Evolutionary conservation across 345 rosid species (phyloP).

Genomic region (Cardiospermum halicacabum): DNA sequence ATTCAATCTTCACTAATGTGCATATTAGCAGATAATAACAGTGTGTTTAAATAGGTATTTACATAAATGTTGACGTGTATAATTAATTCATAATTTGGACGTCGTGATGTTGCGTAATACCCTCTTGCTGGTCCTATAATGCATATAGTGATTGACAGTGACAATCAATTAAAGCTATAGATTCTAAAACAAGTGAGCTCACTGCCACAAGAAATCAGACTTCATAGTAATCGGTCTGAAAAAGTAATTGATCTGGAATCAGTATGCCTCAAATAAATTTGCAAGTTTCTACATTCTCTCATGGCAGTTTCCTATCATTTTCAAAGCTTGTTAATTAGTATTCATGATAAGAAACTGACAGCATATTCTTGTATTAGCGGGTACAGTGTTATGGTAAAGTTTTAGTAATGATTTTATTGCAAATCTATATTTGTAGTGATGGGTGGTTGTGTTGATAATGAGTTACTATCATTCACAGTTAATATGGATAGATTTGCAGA

Average conservation of each 20-base stretch:
- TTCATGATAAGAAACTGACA: background rate
- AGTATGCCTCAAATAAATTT: no score
- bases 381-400: background rate
- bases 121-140: background rate
- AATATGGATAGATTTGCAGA: background rate
- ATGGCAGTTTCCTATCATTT: background rate
- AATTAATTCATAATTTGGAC: background rate
- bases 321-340: background rate
- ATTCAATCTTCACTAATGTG: no score
- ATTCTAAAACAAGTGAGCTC: no score
- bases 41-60: no score
- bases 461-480: background rate
- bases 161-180: background rate
- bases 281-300: background rate
- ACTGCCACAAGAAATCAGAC: no score
- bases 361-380: background rate
- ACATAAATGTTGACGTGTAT: background rate
- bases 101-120: conserved; percentile 6
- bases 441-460: background rate
- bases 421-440: background rate
- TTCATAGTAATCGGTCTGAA: no score
- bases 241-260: no score
- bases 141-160: background rate
- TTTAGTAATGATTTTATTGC: background rate
- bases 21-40: no score